These are phyloP conservation scores for Saxophila tyrrhenica DNA, from an alignment of 495 filamentous ascomycete genomes.

Conservation along the genomic window DNA sequence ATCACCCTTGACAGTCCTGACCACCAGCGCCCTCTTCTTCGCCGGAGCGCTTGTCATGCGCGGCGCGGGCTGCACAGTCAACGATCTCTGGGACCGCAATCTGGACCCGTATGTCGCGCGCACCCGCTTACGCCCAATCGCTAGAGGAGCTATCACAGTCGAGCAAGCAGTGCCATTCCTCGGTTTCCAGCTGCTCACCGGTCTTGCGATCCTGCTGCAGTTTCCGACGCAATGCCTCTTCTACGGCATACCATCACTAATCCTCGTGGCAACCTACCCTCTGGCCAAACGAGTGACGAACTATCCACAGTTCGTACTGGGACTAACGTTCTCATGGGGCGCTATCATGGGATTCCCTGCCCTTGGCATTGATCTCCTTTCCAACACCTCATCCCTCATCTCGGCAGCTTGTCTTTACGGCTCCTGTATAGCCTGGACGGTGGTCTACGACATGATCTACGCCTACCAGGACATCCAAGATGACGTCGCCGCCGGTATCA, in stretches of 20 bases:
- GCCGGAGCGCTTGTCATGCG: slow-evolving; percentile 88
- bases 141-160: slow-evolving; percentile 69
- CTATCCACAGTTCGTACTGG: slow-evolving; percentile 87
- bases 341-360: slow-evolving; percentile 95
- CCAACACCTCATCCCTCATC: slow-evolving; percentile 49
- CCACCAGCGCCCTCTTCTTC: slow-evolving; percentile 69
- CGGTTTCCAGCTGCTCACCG: slow-evolving; percentile 65
- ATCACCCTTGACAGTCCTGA: slow-evolving; percentile 42
- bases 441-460: slow-evolving; percentile 97
- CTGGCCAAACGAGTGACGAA: slow-evolving; percentile 88
- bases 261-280: slow-evolving; percentile 75
- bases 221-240: slow-evolving; percentile 75
- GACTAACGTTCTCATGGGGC: slow-evolving; percentile 92
- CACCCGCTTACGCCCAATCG: slow-evolving; percentile 80
- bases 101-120: slow-evolving; percentile 83
- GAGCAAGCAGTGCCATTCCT: slow-evolving; percentile 69
- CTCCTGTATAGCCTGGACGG: slow-evolving; percentile 85
- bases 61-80: slow-evolving; percentile 94
- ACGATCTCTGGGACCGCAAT: slow-evolving; percentile 93
- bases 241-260: slow-evolving; percentile 76
- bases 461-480: slow-evolving; percentile 98
- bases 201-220: slow-evolving; percentile 71
- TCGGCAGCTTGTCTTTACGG: slow-evolving; percentile 66
- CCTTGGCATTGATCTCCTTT: slow-evolving; percentile 67
- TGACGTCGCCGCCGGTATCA: slow-evolving; percentile 85